Evolutionary conservation across 352 stramenopile species (phyloP), one percentile per base, ranked within the genome.

Genomic region (Paralagenidium karlingii): DNA sequence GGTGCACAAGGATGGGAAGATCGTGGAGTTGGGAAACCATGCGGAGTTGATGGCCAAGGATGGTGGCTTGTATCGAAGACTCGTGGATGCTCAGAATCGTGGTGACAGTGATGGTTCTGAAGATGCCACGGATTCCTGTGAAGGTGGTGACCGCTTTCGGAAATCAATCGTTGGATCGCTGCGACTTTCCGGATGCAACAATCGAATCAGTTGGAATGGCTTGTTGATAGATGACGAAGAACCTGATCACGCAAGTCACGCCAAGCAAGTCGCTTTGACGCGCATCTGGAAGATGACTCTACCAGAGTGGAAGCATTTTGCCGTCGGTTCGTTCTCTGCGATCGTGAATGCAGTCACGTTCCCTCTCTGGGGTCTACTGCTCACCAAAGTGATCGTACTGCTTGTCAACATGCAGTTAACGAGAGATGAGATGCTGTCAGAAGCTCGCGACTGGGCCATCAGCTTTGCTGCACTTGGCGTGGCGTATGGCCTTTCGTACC

Each of bases 1-100:
- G n/a, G 76, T 96, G 0, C 58, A 95, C 43, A 58, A 60, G 18
- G 47, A 82, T 11, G 69, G 81, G 30, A 37, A 51, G 10, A 78
- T 96, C 18, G 58, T 88, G 3, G 81, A 85, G 44, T 55, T 82
- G 18, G 86, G 86, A 0, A 69, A 52, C 1, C 86, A 96, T 53
- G 62, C 82, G 28, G 60, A 82, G 38, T 48, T 95, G n/a, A 75
- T 95, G 58, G 40, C 60, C 34, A 38, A 63, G 13, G 21, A 30
- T 8, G 15, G 43, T 19, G 55, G 55, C 16, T 18, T 43, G 21
- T 63, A 63, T 38, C 42, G 48, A 1, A n/a, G 24, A 8, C 59
- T 8, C 1, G 55, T 63, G 1, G 45, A 62, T 32, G 39, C 34
- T 3, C 40, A 40, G 34, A 33, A 22, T 15, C 39, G 19, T 5